These are phyloP conservation scores for Sugiyamaella lignohabitans DNA, from an alignment of 805 yeast species.

Conservation along the genomic window DNA sequence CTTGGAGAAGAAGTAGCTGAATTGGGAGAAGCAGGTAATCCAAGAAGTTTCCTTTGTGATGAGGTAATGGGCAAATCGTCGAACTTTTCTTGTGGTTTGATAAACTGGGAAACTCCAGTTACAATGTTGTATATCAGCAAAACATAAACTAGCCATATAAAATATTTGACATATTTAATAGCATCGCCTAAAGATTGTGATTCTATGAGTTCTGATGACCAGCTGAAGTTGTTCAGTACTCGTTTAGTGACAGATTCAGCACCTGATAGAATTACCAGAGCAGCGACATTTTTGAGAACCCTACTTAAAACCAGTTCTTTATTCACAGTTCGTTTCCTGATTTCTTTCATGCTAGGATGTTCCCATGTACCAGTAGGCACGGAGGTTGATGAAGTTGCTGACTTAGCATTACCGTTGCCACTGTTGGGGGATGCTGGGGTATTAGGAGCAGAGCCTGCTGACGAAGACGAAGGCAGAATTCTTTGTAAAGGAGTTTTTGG, in stretches of 20 bases:
- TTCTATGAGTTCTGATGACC: conserved; percentile 13
- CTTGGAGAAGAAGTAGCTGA: conserved; percentile 18
- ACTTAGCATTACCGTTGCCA: no score
- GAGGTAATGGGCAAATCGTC: conserved; percentile 25
- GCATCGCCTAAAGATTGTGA: neutral
- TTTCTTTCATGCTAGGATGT: conserved; percentile 22
- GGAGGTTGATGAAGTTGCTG: neutral
- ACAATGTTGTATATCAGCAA: conserved; percentile 20
- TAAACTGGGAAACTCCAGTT: conserved; percentile 10
- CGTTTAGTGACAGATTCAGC: conserved; percentile 13
- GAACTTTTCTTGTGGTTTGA: conserved; percentile 18
- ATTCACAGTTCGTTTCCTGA: conserved; percentile 35
- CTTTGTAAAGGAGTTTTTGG: neutral
- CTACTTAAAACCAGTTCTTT: conserved; percentile 37
- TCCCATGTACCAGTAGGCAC: conserved; percentile 25
- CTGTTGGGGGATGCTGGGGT: no score
- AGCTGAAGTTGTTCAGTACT: conserved; percentile 3
- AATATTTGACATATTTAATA: neutral
- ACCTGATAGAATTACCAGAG: conserved; percentile 17
- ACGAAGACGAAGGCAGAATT: neutral
- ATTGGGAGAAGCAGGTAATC: conserved; percentile 24
- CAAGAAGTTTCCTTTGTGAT: conserved; percentile 25
- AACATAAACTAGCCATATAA: conserved; percentile 16
- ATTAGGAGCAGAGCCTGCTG: neutral
- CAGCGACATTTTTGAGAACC: conserved; percentile 32